Evolutionary conservation across 2,329 filamentous ascomycete species (phyloP), one percentile per base, ranked within the genome.

Genomic region (Colletotrichum sp.): DNA sequence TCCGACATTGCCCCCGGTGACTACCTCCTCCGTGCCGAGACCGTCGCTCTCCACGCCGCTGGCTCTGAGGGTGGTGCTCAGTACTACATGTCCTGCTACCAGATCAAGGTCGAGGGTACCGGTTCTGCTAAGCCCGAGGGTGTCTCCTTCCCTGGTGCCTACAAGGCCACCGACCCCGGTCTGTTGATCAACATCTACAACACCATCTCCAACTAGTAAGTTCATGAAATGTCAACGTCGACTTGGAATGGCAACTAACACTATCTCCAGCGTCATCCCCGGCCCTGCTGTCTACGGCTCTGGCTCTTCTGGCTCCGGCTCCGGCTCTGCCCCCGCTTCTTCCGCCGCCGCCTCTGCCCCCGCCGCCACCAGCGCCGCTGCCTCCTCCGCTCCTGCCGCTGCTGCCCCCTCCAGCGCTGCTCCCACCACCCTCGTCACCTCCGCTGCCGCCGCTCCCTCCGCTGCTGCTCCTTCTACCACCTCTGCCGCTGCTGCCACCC

Each of bases 1-100:
- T 74, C 80, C 8, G 84, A 85, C 73, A 84, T 91, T 57, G 86
- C 85, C 24, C 79, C 87, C 8, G 90, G 90, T 55, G 87, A 90
- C 79, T 91, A 91, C 80, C 87, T 91, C 64, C 84, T 90, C 49
- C 87, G 89, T 69, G 87, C 89, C 78, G 89, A 91, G 83, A 84
- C 89, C 76, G 87, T 91, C 75, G 89, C 89, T 44, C 86, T 91
- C 8, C 89, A 91, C 83, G 81, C 81, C 9, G 85, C 84, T 57
- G 74, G 77, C 36, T 83, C 81, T 78, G 81, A 80, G 66, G 80
- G 81, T 39, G 85, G 84, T 24, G 86, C 86, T 16, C 86, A 88
- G 78, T 81, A 87, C 70, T 84, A 85, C 76, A 80, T 81, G 78
- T 77, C 36, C 89, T 81, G 80, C 78, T 81, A 79, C 75, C 80